phyloP scores from a whole-genome alignment of 106 monocot genomes.

The Gastrodia elata region DNA sequence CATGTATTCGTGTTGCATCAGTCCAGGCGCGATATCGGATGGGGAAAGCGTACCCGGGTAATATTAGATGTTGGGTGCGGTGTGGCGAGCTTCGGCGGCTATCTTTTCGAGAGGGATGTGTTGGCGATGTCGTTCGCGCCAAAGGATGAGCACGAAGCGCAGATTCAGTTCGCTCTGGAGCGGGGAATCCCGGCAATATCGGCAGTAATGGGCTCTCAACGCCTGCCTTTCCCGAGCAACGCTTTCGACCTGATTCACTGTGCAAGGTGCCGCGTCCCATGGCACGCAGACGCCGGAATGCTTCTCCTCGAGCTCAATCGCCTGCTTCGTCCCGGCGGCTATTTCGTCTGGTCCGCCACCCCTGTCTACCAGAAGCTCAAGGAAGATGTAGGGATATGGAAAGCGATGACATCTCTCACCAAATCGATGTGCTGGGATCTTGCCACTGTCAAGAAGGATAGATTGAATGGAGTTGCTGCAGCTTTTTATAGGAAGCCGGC shows the following conservation, averaged over 20 bases:
- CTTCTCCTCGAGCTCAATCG: conserved; percentile 88
- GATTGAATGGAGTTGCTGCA: conserved; percentile 61
- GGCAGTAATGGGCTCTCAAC: conserved; percentile 92
- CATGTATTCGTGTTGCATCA: conserved; percentile 8
- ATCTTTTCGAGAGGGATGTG: conserved; percentile 83
- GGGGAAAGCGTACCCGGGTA: conserved; percentile 82
- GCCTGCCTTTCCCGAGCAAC: conserved; percentile 68
- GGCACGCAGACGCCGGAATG: conserved; percentile 79
- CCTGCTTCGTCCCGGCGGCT: conserved; percentile 82
- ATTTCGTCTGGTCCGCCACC: conserved; percentile 96
- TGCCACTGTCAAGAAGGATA: conserved; percentile 68
- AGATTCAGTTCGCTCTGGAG: conserved; percentile 88
- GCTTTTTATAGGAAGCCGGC: conserved; percentile 78
- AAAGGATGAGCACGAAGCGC: conserved; percentile 96
- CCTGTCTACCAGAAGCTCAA: conserved; percentile 91
- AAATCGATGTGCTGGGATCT: conserved; percentile 92
- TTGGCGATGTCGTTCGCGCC: conserved; percentile 91
- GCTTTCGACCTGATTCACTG: conserved; percentile 87
- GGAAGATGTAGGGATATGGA: conserved; percentile 91
- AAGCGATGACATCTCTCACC: conserved; percentile 74
- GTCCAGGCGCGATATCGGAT: conserved; percentile 49
- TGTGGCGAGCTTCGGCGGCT: conserved; percentile 90
- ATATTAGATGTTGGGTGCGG: conserved; percentile 93
- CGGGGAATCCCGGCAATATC: conserved; percentile 94
- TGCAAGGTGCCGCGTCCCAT: conserved; percentile 93